A percentile compares a stretch with the other conserved stretches of the same genome.
Conservation (phyloP, 495 filamentous ascomycete species). For the Penicillium simplicissimum region DNA sequence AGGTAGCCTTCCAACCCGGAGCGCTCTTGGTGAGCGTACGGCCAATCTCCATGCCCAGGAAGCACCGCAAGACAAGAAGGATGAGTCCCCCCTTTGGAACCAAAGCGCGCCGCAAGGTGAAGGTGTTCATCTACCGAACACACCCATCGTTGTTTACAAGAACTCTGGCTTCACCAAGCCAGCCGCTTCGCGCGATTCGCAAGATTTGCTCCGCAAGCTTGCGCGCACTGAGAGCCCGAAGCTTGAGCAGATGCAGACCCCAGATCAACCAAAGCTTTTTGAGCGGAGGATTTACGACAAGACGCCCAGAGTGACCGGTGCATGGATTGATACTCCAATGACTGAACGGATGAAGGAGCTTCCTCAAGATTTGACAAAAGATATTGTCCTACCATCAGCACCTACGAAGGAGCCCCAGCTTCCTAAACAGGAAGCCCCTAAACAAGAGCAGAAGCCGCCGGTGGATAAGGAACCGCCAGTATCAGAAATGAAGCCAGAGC, state of each 20-base stretch:
- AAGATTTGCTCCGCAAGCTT: slow-evolving; percentile 63
- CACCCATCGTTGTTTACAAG: slow-evolving; percentile 55
- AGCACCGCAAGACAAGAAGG: slow-evolving; percentile 18
- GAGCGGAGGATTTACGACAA: slow-evolving; percentile 42
- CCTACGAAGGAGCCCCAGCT: slow-evolving; percentile 9
- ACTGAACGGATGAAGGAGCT: slow-evolving; percentile 38
- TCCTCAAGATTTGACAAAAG: slow-evolving; percentile 34
- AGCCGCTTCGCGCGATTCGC: slow-evolving; percentile 56
- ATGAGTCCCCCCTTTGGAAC: slow-evolving; percentile 25
- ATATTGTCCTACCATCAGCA: slow-evolving; percentile 22
- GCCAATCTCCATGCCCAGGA: slow-evolving; percentile 14
- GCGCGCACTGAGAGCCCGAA: slow-evolving; percentile 58
- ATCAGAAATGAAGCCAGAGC: slow-evolving; percentile 13
- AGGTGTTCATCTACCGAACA: slow-evolving; percentile 49
- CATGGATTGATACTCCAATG: slow-evolving; percentile 55
- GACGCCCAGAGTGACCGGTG: slow-evolving; percentile 52
- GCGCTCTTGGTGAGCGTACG: slow-evolving; percentile 25
- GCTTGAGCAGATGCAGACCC: slow-evolving; percentile 27
- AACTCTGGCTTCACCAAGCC: slow-evolving; percentile 36
- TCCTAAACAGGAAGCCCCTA: background rate
- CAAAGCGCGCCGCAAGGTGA: slow-evolving; percentile 33
- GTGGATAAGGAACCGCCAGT: background rate
- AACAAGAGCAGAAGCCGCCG: slow-evolving; percentile 5
- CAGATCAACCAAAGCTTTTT: slow-evolving; percentile 48
- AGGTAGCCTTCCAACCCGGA: slow-evolving; percentile 15